Base-by-base conservation (phyloP, 1,139 yeast species). In the Blastobotrys apis region DNA sequence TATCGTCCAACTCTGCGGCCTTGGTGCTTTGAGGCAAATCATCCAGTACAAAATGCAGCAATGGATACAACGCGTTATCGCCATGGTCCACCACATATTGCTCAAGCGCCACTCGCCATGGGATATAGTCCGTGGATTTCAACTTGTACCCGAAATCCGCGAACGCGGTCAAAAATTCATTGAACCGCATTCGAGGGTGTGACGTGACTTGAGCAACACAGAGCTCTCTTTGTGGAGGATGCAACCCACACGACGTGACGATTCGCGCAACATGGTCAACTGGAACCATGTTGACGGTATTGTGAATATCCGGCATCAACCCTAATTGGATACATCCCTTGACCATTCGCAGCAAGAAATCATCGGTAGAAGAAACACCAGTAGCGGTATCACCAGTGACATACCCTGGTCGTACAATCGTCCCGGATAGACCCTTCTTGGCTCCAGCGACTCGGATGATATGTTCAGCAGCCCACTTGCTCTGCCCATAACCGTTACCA, bases 201-300 rank as follows among this genome's bases (percentile, higher is more conserved):
- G 94, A 94, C 3, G 97, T 92, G n/a, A 92, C 97, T 43, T 92
- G 98, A 1, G 90, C 92, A 41, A 92, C 98, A 1, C 79, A 68
- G 37, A 86, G 67, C 15, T 63, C 62, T 4, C 57, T 48, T 26
- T 60, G 63, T 30, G 94, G 87, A 27, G 96, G 94, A 54, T 79
- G 78, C 53, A 92, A 73, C 0, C 95, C 83, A 26, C 94, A 71
- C 1, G 97, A 88, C 42, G 82, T 85, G 27, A 83, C 87, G 20
- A 88, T 86, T 45, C 95, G 77, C 1, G 98, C 97, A 53, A 92
- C 98, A 58, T 92, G 98, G 57, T 92, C 97, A 30, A 92, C 98
- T 3, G 98, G 98, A 19, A 88, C 97, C 87, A 90, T 88, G 64
- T 94, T 94, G 38, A 90, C 95, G 40, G 81, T 77, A 69, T 92